Conservation (phyloP, 2,329 filamentous ascomycete genomes). For the Fusarium secorum region DNA sequence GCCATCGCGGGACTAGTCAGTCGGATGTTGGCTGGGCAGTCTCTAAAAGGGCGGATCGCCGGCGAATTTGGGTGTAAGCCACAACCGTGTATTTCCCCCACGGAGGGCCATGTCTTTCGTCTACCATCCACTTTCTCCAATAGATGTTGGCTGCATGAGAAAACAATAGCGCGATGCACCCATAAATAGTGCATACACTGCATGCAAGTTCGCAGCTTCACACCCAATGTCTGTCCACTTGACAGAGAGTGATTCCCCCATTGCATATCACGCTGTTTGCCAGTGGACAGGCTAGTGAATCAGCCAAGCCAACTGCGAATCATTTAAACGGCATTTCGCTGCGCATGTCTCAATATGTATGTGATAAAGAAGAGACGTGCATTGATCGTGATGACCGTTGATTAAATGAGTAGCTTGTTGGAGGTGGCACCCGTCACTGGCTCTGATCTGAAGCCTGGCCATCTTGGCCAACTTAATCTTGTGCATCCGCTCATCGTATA, state of each 20-base stretch:
- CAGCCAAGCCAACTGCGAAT: not conserved
- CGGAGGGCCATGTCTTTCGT: not conserved
- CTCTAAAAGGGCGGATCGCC: not conserved
- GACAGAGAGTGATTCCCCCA: not conserved
- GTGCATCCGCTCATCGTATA: not conserved
- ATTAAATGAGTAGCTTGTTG: not conserved
- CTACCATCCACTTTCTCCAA: not conserved
- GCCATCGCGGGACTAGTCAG: not conserved
- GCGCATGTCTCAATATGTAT: not conserved
- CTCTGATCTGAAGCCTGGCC: not conserved
- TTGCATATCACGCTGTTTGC: not conserved
- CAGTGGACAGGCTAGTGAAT: not conserved
- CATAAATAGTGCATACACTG: not conserved
- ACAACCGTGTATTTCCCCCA: not conserved
- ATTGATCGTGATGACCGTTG: not conserved
- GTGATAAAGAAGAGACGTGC: not conserved
- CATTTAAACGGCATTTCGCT: not conserved
- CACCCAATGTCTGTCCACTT: not conserved
- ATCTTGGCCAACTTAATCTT: not conserved
- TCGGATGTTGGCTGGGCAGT: not conserved
- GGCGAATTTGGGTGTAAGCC: not conserved
- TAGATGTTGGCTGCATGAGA: constrained; percentile 14
- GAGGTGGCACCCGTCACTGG: not conserved
- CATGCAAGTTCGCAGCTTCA: not conserved
- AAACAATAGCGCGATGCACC: constrained; percentile 7